These are phyloP conservation scores for Globisporangium takayamanum DNA, from an alignment of 352 stramenopile species.

Conservation along the genomic window DNA sequence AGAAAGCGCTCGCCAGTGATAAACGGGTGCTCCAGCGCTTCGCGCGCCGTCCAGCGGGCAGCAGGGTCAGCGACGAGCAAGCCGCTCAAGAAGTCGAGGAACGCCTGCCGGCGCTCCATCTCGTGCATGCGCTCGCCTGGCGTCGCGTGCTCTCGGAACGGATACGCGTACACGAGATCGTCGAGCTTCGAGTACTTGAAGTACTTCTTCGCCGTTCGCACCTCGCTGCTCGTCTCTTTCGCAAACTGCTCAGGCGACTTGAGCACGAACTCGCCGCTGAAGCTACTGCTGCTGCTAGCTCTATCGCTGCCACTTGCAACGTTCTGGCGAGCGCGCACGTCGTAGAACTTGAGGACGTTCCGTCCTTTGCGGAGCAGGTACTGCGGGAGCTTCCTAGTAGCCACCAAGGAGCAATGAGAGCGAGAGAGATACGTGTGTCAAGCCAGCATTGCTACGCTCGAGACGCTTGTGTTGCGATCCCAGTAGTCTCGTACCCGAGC, in stretches of 20 bases:
- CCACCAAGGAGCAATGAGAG: not conserved
- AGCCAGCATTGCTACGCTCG: not conserved
- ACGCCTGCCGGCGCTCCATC: constrained; percentile 20
- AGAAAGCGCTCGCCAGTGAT: constrained; percentile 30
- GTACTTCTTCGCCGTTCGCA: constrained; percentile 37
- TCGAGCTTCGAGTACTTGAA: constrained; percentile 43
- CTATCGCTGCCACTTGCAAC: not conserved
- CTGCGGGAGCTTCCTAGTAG: constrained; percentile 19
- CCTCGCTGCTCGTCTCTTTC: constrained; percentile 22
- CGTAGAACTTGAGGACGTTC: constrained; percentile 45
- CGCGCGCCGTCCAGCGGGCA: constrained; percentile 28
- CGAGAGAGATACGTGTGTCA: not conserved
- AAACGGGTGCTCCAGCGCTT: constrained; percentile 40
- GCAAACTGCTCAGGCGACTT: constrained; percentile 35
- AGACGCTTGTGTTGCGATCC: not conserved
- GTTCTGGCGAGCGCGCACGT: constrained; percentile 14
- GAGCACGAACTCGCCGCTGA: constrained; percentile 20
- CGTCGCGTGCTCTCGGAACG: constrained; percentile 20
- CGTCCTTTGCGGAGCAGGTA: constrained; percentile 25
- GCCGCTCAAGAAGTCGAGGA: constrained; percentile 31
- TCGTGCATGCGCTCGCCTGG: constrained; percentile 9
- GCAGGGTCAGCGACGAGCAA: constrained; percentile 27
- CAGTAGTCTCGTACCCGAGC: constrained; percentile 36
- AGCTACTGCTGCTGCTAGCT: not conserved
- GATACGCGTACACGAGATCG: constrained; percentile 39